Percentiles rank a stretch among this genome's conserved stretches.
These are phyloP conservation scores for Rhodosporidiobolus odoratus DNA, from an alignment of 768 basidiomycete genomes.

Conservation along the genomic window DNA sequence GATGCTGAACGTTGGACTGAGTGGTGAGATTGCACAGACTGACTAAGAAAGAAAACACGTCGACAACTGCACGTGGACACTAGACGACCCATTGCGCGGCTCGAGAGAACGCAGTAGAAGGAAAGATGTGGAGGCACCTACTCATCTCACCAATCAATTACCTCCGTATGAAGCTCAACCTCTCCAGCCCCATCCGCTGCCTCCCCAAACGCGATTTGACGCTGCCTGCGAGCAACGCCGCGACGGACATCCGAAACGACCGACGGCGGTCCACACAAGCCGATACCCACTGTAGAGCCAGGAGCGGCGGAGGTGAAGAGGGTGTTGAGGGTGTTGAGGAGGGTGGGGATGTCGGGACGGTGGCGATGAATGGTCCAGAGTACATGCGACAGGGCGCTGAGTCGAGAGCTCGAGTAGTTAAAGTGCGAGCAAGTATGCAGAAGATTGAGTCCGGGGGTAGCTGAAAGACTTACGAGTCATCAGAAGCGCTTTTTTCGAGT, in stretches of 20 bases:
- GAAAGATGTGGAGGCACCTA: too few species aligned
- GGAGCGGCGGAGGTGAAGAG: background rate
- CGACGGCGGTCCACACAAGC: constrained; percentile 15
- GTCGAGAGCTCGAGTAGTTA: too few species aligned
- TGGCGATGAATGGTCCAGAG: constrained; percentile 3
- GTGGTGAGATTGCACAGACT: too few species aligned
- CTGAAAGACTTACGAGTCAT: too few species aligned
- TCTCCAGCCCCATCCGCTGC: constrained; percentile 1
- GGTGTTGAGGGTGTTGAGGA: background rate
- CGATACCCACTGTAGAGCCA: constrained; percentile 16
- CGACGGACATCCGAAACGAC: constrained; percentile 22
- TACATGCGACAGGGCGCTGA: too few species aligned
- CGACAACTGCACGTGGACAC: too few species aligned
- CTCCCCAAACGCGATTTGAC: background rate
- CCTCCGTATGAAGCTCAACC: constrained; percentile 33
- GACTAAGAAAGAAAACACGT: too few species aligned
- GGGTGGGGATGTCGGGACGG: background rate
- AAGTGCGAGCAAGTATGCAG: too few species aligned
- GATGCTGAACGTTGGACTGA: too few species aligned
- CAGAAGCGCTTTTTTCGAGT: background rate
- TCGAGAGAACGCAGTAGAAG: too few species aligned
- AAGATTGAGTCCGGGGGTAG: too few species aligned
- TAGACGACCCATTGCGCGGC: too few species aligned
- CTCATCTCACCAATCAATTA: constrained; percentile 27
- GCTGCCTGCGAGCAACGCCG: constrained; percentile 20